Conservation (phyloP, 768 basidiomycete genomes). For the Pleurotus ostreatus region DNA sequence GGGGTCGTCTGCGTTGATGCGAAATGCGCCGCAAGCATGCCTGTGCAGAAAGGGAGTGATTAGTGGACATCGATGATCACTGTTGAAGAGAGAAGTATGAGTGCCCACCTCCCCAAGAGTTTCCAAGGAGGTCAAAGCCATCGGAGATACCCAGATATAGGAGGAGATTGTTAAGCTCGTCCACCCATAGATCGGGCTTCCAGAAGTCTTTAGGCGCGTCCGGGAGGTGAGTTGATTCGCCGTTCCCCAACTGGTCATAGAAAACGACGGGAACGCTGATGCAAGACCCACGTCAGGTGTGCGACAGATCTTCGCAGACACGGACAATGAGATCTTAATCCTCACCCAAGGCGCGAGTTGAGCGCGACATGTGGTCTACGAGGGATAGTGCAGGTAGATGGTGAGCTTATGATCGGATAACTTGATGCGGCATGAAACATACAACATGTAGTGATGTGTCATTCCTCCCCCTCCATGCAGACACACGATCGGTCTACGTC, state of each 20-base stretch:
- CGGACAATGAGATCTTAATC: not conserved
- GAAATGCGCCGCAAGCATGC: conserved; percentile 43
- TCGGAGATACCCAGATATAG: conserved; percentile 32
- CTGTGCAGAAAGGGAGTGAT: conserved; percentile 11
- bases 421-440: not conserved
- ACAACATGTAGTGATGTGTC: conserved; percentile 13
- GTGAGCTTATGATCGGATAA: no score
- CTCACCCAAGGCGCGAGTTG: not conserved
- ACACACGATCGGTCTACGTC: conserved; percentile 29
- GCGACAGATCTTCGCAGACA: not conserved
- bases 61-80: no score
- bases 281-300: not conserved
- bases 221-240: conserved; percentile 38
- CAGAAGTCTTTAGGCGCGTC: conserved; percentile 35
- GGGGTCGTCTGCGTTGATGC: conserved; percentile 31
- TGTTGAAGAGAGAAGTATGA: not conserved
- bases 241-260: conserved; percentile 50
- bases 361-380: not conserved
- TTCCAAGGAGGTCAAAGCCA: conserved; percentile 45
- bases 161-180: conserved; percentile 49
- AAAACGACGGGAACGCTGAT: conserved; percentile 33
- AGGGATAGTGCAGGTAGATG: no score
- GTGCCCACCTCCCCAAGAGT: conserved; percentile 44
- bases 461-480: conserved; percentile 46
- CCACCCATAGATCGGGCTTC: conserved; percentile 47